Evolutionary conservation across 805 yeast species (phyloP).

Genomic region (Cyberlindnera euphorbiae): DNA sequence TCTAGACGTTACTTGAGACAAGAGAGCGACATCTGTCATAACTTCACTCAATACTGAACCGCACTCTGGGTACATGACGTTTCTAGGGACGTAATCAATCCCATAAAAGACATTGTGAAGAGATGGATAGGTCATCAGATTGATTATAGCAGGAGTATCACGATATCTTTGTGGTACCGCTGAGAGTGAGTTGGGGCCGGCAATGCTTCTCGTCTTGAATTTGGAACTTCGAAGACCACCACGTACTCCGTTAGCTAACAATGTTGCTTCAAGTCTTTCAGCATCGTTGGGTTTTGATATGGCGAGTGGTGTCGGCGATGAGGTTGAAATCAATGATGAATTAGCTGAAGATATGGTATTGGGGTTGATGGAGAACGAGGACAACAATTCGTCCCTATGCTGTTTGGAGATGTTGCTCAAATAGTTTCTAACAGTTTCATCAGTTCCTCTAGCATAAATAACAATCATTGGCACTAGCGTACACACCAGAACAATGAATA

Average conservation of each 20-base stretch:
- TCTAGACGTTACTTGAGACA: constrained; percentile 56
- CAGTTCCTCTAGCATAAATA: constrained; percentile 31
- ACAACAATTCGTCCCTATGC: constrained; percentile 22
- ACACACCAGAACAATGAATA: constrained; percentile 16
- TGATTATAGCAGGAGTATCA: constrained; percentile 31
- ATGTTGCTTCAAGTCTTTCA: no score
- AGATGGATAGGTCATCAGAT: constrained; percentile 32
- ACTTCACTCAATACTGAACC: constrained; percentile 45
- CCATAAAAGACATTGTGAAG: constrained; percentile 46
- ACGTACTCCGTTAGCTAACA: constrained; percentile 2
- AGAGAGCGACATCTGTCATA: constrained; percentile 47
- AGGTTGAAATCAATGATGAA: no score
- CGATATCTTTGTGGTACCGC: constrained; percentile 32
- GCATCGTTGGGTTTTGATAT: not conserved
- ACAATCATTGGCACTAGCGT: constrained; percentile 20
- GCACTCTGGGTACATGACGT: constrained; percentile 50
- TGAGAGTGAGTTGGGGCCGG: constrained; percentile 24
- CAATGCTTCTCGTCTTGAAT: constrained; percentile 14
- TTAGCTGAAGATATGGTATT: no score
- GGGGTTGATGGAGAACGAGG: constrained; percentile 1
- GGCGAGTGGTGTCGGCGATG: not conserved
- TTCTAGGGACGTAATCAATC: constrained; percentile 53
- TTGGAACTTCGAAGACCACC: constrained; percentile 8
- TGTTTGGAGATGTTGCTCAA: constrained; percentile 25
- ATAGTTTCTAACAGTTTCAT: constrained; percentile 24